These are phyloP conservation scores for Xerocomellus intermedius DNA, from an alignment of 768 basidiomycete genomes.

Conservation along the genomic window DNA sequence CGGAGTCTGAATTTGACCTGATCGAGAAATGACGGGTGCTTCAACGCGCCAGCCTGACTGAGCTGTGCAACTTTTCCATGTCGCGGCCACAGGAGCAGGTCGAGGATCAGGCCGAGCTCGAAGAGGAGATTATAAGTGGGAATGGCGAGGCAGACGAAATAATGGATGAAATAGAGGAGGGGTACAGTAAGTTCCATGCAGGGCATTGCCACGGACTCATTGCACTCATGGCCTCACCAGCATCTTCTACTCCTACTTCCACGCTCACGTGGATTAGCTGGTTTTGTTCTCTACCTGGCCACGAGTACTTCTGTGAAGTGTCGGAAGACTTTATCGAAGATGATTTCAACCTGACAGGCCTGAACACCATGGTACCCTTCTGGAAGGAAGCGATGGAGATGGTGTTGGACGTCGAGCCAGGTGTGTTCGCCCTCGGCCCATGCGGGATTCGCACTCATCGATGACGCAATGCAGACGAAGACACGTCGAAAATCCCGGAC, in stretches of 20 bases:
- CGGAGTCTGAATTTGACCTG: slow-evolving; percentile 34
- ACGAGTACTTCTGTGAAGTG: slow-evolving; percentile 98
- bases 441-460: slow-evolving; percentile 9
- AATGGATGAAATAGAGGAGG: slow-evolving; percentile 69
- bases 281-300: slow-evolving; percentile 93
- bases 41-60: slow-evolving; percentile 24
- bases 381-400: slow-evolving; percentile 99
- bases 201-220: slow-evolving; percentile 5
- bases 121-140: slow-evolving; percentile 61
- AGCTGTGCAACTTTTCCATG: slow-evolving; percentile 31
- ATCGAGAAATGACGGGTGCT: slow-evolving; percentile 22
- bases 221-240: slow-evolving; percentile 39
- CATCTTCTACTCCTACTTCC: slow-evolving; percentile 87
- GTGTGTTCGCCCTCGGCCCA: slow-evolving; percentile 45
- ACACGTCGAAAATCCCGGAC: slow-evolving; percentile 94
- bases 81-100: slow-evolving; percentile 42
- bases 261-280: slow-evolving; percentile 94
- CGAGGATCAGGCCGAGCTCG: slow-evolving; percentile 49
- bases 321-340: slow-evolving; percentile 99
- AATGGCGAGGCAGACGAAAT: slow-evolving; percentile 67
- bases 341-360: slow-evolving; percentile 96
- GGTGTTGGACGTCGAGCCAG: slow-evolving; percentile 98
- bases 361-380: slow-evolving; percentile 95
- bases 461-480: slow-evolving; percentile 61
- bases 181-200: slow-evolving; percentile 65